Conservation (phyloP, 129 eudicot genomes). For the Helianthus tuberosus region DNA sequence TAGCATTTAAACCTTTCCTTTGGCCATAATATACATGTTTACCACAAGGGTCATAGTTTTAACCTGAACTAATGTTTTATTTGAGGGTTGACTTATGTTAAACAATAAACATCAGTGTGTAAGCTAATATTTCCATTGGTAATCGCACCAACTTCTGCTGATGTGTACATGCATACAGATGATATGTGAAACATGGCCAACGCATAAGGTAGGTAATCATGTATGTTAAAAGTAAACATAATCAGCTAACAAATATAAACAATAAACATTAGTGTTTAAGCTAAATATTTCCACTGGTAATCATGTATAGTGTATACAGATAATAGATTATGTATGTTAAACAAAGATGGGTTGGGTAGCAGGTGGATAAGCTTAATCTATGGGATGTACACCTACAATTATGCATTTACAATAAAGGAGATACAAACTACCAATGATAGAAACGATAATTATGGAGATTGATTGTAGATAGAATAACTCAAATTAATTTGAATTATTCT, state of each 20-base stretch:
- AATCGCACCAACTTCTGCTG: conserved; percentile 1
- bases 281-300: too few species aligned
- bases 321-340: too few species aligned
- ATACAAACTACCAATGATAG: not conserved
- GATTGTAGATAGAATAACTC: not conserved
- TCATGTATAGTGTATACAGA: too few species aligned
- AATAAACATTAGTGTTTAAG: too few species aligned
- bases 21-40: not conserved
- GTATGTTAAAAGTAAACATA: not conserved
- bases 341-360: too few species aligned
- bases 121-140: not conserved
- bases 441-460: not conserved
- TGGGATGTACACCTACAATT: not conserved
- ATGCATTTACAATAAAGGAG: not conserved
- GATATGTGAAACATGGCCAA: not conserved
- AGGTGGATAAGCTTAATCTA: too few species aligned
- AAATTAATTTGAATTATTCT: too few species aligned
- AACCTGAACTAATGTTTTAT: not conserved
- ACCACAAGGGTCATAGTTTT: not conserved
- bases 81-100: not conserved
- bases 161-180: not conserved
- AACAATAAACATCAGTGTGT: conserved; percentile 2
- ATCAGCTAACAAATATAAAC: not conserved
- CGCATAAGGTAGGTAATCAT: not conserved
- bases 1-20: not conserved